Evolutionary conservation across 2,329 filamentous ascomycete genomes (phyloP), one percentile per base, ranked within the genome.

Genomic region (Fonsecaea erecta): DNA sequence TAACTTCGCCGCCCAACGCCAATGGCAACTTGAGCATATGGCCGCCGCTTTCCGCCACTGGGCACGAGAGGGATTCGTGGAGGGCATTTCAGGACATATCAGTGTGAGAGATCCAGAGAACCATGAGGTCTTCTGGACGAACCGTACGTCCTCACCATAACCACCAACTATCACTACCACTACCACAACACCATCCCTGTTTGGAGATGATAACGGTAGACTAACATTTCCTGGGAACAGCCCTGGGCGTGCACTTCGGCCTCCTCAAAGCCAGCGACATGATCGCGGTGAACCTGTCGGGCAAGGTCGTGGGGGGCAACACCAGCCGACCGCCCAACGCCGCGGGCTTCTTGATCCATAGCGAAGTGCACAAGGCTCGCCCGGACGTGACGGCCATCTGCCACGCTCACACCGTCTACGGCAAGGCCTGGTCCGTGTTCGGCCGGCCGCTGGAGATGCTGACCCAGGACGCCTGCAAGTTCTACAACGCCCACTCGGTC

Each of bases 31-130:
- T 9, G 79, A 85, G 30, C 88, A 90, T 76, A 89, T 89, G 82
- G 87, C 88, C 3, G 84, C 85, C 2, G 87, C 86, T 3, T 91
- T 91, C 76, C 86, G 89, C 30, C 83, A 89, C 73, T 90, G 89
- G 74, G 81, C 86, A 1, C 83, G 87, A 53, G 84, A 86, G 71
- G 86, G 86, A 56, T 90, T 86, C 75, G 86, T 85, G 0, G 88
- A 91, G 75, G 89, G 89, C 61, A 89, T 90, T 80, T 82, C 82
- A 30, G 88, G 88, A 0, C 88, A 90, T 75, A 91, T 91, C 69
- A 84, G 80, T 14, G 85, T 90, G 1, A 82, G 88, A 12, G 88
- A 91, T 73, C 88, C 88, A 0, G 86, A 90, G 74, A 79, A 85
- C 70, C 77, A 79, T 0, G 79, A 85, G 65, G 80, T 81, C 14